Evolutionary conservation across 495 filamentous ascomycete species (phyloP).

Genomic region (Talaromyces liani): DNA sequence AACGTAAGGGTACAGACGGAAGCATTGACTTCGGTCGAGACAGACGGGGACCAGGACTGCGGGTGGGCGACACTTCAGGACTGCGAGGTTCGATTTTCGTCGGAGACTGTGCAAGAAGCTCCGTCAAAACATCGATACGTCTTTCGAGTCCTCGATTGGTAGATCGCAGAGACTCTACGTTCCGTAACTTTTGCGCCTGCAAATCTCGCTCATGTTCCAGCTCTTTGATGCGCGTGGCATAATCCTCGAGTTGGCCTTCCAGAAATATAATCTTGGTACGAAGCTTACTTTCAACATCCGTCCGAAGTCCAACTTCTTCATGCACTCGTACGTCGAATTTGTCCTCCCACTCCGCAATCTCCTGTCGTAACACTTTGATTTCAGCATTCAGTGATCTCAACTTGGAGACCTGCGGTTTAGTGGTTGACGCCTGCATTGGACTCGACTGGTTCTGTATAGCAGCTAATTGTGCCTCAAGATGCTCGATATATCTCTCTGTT

Average conservation of each 20-base stretch:
- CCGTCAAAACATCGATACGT: conserved; percentile 13
- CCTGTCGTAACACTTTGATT: conserved; percentile 10
- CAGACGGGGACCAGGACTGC: conserved; percentile 9
- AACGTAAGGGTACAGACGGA: not conserved
- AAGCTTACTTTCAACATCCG: conserved; percentile 9
- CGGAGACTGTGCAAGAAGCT: conserved; percentile 12
- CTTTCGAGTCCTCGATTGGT: conserved; percentile 11
- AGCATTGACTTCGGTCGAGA: conserved; percentile 13
- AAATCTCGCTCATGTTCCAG: conserved; percentile 11
- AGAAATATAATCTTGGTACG: conserved; percentile 10
- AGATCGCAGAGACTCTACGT: conserved; percentile 10
- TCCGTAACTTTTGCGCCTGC: conserved; percentile 12
- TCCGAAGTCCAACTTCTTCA: conserved; percentile 8
- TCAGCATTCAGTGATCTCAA: conserved; percentile 18
- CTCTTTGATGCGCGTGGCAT: conserved; percentile 6
- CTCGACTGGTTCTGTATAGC: conserved; percentile 32
- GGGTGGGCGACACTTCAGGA: conserved; percentile 7
- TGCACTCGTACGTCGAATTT: conserved; percentile 12
- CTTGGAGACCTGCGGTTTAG: conserved; percentile 28
- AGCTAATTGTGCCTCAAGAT: conserved; percentile 37
- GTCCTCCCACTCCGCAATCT: conserved; percentile 12
- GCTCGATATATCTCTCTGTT: conserved; percentile 39
- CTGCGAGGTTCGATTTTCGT: conserved; percentile 4
- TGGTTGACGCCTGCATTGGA: conserved; percentile 24
- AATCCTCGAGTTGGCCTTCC: conserved; percentile 10